Base-by-base conservation (phyloP, 2,329 filamentous ascomycete genomes). In the Chrysoporthe cubensis region DNA sequence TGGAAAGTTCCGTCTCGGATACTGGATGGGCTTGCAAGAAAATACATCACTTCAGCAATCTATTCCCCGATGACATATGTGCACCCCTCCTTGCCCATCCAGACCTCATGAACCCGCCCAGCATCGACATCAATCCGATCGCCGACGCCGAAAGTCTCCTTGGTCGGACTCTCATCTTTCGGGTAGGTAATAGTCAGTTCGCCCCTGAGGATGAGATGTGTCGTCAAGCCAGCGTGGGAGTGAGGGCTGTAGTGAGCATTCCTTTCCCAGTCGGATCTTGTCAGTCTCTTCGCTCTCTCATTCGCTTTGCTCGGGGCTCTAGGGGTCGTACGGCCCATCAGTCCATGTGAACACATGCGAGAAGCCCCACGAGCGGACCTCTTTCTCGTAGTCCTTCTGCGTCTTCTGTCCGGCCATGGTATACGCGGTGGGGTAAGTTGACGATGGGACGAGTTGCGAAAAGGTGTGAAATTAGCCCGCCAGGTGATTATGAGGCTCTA, bases 351-450 rank as follows among this genome's bases (percentile, higher is more conserved):
- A 91, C 74, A 91, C 89, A 62, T 88, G 82, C 2, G 76, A 72
- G 75, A 92, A 93, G 1, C 90, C 90, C 90, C 90, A 92, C 1
- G 85, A 87, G 46, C 83, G 83, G 37, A 93, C 90, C 74, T 91
- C 80, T 62, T 80, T 78, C 76, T 93, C 90, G 48, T 81, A 80
- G 52, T 86, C 81, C 68, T 75, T 77, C 65, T 78, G 81, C 43
- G 81, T 80, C 72, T 80, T 82, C 21, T 67, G 50, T 11, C 56
- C 68, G 40, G 63, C 63, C 68, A 70, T 70, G 1, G 5, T 61
- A 7, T 26, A 26, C 8, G 6, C 3, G 14, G 44, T 37, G 34
- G 37, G 4, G n/a, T 26, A 26, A 26, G 26, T 11, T n/a, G 9
- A 7, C 21, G 46, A 18, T 2, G 16, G 21, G n/a, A 50, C 7